phyloP scores from a whole-genome alignment of 805 yeast genomes.

The Vanderwaltozyma polyspora region DNA sequence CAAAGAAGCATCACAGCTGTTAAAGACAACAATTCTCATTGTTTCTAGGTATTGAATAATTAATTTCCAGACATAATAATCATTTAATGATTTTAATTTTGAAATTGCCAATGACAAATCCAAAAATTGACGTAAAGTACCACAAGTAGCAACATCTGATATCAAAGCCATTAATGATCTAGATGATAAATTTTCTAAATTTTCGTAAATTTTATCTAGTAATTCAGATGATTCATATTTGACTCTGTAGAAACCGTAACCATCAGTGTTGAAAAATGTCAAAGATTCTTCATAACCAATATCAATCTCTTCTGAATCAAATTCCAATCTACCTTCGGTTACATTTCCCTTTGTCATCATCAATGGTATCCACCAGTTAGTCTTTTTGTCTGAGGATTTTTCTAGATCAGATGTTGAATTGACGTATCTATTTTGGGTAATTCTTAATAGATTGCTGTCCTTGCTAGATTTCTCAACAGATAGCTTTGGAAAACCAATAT shows the following conservation, averaged over 20 bases:
- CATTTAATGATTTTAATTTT: constrained; percentile 4
- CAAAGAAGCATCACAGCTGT: constrained; percentile 14
- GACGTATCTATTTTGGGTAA: constrained; percentile 7
- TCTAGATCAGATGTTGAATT: background rate
- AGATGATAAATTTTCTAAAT: constrained; percentile 30
- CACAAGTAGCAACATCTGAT: constrained; percentile 45
- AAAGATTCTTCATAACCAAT: constrained; percentile 1
- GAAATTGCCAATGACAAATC: constrained; percentile 4
- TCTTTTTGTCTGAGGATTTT: background rate
- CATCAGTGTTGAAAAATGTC: constrained; percentile 39
- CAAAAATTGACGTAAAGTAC: constrained; percentile 29
- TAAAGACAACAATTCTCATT: constrained; percentile 5
- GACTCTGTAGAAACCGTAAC: constrained; percentile 44
- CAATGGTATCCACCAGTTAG: constrained; percentile 48
- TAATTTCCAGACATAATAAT: constrained; percentile 33
- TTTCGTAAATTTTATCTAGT: constrained; percentile 30
- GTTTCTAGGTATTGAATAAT: constrained; percentile 17
- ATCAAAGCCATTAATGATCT: constrained; percentile 44
- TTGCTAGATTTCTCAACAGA: constrained; percentile 39
- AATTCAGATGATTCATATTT: constrained; percentile 36
- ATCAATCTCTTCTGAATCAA: background rate
- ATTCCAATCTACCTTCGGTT: constrained; percentile 1
- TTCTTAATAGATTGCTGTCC: constrained; percentile 6
- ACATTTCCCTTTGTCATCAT: constrained; percentile 9
- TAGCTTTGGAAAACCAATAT: constrained; percentile 64